phyloP scores from a whole-genome alignment of 441 rosid genomes.

The Syzygium malaccense region DNA sequence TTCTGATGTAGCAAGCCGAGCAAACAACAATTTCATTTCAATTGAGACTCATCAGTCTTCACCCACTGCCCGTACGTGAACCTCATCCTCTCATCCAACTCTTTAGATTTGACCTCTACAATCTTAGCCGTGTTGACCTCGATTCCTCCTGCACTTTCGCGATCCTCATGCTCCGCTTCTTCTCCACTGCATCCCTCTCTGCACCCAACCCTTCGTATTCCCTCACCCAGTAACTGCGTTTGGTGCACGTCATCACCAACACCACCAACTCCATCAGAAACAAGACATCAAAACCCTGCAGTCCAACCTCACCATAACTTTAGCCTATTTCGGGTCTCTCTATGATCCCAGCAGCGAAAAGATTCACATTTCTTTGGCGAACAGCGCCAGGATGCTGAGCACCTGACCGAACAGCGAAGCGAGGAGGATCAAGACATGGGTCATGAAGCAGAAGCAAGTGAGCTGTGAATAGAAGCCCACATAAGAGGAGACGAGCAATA shows the following conservation, averaged over 20 bases:
- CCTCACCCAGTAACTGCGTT: slow-evolving; percentile 41
- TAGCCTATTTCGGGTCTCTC: slow-evolving; percentile 21
- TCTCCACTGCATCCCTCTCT: neutral
- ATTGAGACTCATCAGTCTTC: slow-evolving; percentile 4
- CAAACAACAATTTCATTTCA: neutral
- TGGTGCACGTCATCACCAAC: slow-evolving; percentile 27
- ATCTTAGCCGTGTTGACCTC: slow-evolving; percentile 18
- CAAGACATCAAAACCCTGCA: slow-evolving; percentile 53
- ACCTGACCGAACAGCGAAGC: slow-evolving; percentile 37
- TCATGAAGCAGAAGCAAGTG: slow-evolving; percentile 29
- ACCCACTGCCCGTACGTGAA: slow-evolving; percentile 14
- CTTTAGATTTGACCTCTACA: slow-evolving; percentile 25
- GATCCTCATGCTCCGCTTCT: slow-evolving; percentile 33
- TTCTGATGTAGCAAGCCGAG: neutral
- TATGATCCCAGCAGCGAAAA: neutral
- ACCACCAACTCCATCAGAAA: slow-evolving; percentile 25
- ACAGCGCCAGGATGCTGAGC: slow-evolving; percentile 20
- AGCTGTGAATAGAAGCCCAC: slow-evolving; percentile 40
- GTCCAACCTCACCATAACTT: slow-evolving; percentile 48
- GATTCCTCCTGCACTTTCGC: slow-evolving; percentile 40
- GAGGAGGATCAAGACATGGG: slow-evolving; percentile 38
- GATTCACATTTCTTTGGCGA: neutral
- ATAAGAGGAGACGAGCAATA: slow-evolving; percentile 38
- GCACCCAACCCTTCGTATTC: slow-evolving; percentile 38
- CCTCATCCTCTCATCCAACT: slow-evolving; percentile 37